A percentile compares a stretch with the other conserved stretches of the same genome.
Conservation (phyloP, 257 asterid genomes). For the Penstemon barbatus region DNA sequence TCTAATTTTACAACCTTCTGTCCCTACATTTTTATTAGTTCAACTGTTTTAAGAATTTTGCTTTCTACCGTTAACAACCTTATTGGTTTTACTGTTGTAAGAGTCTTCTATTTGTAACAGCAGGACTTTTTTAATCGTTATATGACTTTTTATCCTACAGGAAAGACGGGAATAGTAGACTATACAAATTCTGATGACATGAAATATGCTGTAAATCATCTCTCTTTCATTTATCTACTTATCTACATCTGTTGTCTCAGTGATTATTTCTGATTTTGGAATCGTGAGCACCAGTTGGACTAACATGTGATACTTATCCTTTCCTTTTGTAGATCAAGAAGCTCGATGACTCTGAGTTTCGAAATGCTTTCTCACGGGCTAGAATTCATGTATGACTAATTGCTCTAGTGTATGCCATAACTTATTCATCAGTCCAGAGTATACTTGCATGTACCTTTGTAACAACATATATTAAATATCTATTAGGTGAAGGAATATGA, state of each 20-base stretch:
- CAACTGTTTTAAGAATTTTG: background rate
- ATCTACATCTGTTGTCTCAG: background rate
- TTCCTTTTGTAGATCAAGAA: constrained; percentile 67
- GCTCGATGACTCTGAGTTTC: constrained; percentile 91
- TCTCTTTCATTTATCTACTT: background rate
- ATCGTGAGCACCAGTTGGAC: constrained; percentile 18
- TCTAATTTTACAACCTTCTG: background rate
- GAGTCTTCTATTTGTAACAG: constrained; percentile 10
- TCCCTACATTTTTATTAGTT: constrained; percentile 8
- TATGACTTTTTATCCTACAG: constrained; percentile 39
- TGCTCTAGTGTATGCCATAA: background rate
- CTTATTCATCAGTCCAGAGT: background rate
- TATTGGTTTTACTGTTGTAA: constrained; percentile 8
- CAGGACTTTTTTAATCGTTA: constrained; percentile 5
- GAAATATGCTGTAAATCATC: constrained; percentile 79
- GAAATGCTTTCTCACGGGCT: constrained; percentile 81
- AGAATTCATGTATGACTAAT: constrained; percentile 65
- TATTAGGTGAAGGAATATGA: constrained; percentile 85
- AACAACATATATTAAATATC: constrained; percentile 22
- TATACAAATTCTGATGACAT: constrained; percentile 83
- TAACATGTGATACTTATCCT: constrained; percentile 11
- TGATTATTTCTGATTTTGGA: background rate
- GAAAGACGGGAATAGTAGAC: constrained; percentile 90
- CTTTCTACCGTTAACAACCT: background rate
- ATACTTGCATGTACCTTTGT: background rate